phyloP scores from a whole-genome alignment of 177 flowering plant species.

The Tripterygium wilfordii region DNA sequence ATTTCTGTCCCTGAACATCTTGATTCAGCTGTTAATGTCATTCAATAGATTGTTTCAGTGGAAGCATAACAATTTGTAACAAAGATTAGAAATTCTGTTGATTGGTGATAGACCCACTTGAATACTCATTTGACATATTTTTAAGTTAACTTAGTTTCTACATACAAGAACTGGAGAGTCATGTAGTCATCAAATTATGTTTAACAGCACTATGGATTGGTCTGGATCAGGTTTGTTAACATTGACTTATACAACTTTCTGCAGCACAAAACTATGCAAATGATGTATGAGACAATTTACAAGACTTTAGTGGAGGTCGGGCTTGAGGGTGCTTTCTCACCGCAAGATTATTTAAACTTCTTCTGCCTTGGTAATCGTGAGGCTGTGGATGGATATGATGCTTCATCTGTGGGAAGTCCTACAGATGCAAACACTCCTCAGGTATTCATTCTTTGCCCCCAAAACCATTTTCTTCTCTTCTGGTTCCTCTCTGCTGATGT shows the following conservation, averaged over 20 bases:
- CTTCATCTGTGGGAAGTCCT: slow-evolving; percentile 16
- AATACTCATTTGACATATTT: no score
- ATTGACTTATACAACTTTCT: slow-evolving; percentile 4
- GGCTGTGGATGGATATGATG: slow-evolving; percentile 16
- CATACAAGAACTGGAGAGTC: no score
- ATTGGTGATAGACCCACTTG: no score
- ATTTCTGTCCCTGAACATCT: no score
- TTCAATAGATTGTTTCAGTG: no score
- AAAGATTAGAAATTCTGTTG: no score
- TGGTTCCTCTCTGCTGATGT: not conserved
- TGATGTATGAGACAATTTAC: slow-evolving; percentile 71
- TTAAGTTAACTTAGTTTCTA: no score
- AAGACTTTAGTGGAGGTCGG: slow-evolving; percentile 63
- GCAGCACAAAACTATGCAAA: slow-evolving; percentile 75
- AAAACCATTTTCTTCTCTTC: no score
- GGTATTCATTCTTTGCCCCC: slow-evolving; percentile 18
- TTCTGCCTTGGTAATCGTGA: slow-evolving; percentile 72
- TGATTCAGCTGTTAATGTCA: no score
- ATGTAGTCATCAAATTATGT: no score
- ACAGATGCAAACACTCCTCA: slow-evolving; percentile 43
- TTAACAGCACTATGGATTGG: no score
- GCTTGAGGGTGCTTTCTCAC: slow-evolving; percentile 51
- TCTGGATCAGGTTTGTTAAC: slow-evolving; percentile 6
- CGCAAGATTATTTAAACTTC: slow-evolving; percentile 61
- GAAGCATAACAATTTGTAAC: no score